phyloP scores from a whole-genome alignment of 805 yeast species.

The Candida qinlingensis region DNA sequence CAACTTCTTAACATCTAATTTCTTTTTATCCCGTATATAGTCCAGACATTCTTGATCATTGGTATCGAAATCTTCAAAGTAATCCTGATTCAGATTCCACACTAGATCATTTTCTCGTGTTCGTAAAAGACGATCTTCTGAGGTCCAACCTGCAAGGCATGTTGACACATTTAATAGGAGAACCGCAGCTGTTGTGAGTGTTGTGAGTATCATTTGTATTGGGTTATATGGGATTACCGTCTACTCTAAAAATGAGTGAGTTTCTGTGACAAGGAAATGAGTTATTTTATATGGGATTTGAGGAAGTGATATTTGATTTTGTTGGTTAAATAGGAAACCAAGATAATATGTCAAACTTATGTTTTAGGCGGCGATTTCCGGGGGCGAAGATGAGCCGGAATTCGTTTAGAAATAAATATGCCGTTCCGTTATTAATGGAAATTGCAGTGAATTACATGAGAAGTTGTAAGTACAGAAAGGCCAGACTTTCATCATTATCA shows the following conservation, averaged over 20 bases:
- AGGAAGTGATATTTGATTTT: no score
- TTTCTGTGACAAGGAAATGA: no score
- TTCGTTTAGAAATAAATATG: neutral
- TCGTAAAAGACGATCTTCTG: neutral
- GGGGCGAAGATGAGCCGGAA: neutral
- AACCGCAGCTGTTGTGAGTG: neutral
- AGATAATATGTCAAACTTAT: neutral
- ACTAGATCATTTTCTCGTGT: neutral
- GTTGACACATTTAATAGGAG: neutral
- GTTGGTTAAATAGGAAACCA: no score
- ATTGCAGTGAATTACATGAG: no score
- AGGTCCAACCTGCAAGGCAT: neutral
- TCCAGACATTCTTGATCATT: slow-evolving; percentile 5
- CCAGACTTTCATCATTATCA: neutral
- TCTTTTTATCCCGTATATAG: slow-evolving; percentile 4
- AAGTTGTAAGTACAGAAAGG: no score
- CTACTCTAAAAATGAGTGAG: no score
- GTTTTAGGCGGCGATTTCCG: neutral
- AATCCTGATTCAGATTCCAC: slow-evolving; percentile 10
- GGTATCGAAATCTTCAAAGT: slow-evolving; percentile 12
- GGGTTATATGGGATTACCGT: no score
- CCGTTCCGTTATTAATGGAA: no score
- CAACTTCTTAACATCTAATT: slow-evolving; percentile 15
- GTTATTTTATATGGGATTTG: no score
- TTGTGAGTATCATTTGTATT: neutral